Evolutionary conservation across 1,284 basidiomycete genomes (phyloP).

Genomic region (Marasmius tenuissimus): DNA sequence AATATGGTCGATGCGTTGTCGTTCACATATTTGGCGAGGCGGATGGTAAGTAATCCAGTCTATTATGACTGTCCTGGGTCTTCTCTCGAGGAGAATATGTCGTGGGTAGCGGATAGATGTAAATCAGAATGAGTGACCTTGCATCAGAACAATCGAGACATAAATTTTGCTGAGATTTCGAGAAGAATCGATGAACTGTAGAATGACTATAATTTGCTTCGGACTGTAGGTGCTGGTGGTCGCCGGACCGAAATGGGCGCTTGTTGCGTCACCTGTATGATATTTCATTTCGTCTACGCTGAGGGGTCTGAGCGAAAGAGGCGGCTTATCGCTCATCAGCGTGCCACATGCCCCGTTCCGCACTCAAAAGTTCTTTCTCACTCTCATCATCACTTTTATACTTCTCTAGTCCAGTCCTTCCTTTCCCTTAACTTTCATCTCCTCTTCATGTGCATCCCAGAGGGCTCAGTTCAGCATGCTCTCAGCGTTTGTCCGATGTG

Average conservation of each 20-base stretch:
- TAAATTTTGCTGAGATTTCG: not conserved
- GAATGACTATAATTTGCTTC: too few species aligned
- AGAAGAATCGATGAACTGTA: too few species aligned
- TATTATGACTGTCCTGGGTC: slow-evolving; percentile 71
- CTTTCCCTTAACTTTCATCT: slow-evolving; percentile 23
- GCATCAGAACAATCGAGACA: not conserved
- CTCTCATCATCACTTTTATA: slow-evolving; percentile 45
- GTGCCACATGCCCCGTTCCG: slow-evolving; percentile 45
- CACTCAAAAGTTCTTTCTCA: slow-evolving; percentile 39
- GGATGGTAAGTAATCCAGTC: slow-evolving; percentile 79
- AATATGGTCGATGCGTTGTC: slow-evolving; percentile 77
- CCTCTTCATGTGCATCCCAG: slow-evolving; percentile 64
- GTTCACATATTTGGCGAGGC: slow-evolving; percentile 78
- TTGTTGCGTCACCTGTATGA: not conserved
- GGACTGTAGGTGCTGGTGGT: not conserved
- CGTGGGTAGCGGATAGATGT: slow-evolving; percentile 68
- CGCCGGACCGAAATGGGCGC: not conserved
- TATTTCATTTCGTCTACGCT: not conserved
- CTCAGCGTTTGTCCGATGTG: slow-evolving; percentile 76
- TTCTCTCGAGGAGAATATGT: slow-evolving; percentile 57
- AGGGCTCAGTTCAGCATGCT: slow-evolving; percentile 65
- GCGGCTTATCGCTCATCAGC: slow-evolving; percentile 22
- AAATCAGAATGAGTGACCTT: slow-evolving; percentile 24
- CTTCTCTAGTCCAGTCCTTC: slow-evolving; percentile 36
- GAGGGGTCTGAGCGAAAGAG: not conserved